Base-by-base conservation (phyloP, 495 filamentous ascomycete genomes). In the Neurospora cerealis region DNA sequence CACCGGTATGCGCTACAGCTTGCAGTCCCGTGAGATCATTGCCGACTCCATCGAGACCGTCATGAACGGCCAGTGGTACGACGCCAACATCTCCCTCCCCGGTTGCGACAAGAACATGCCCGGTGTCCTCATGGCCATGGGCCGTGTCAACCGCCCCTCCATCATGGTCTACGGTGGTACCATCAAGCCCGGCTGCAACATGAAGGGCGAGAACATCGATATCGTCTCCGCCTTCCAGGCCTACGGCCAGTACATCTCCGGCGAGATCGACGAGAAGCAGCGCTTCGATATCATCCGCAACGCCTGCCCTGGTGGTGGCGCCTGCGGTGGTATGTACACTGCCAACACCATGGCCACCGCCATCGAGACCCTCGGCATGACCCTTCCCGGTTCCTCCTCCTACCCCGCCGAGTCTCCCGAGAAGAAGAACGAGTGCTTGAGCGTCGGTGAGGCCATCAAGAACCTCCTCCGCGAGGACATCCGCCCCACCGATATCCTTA, bases 41-140 rank as follows among this genome's bases (percentile, higher is more conserved):
- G 96, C 96, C 75, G 96, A 99, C 83, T 95, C 92, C 41, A 96
- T 99, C 77, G 96, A 99, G 87, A 98, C 96, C 8, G 96, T 98
- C 48, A 99, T 99, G 96, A 89, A 93, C 69, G 96, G 93, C 15
- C 96, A 99, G 86, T 99, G 96, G 96, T 99, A 99, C 81, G 96
- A 99, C 83, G 96, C 93, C 79, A 98, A 98, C 81, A 93, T 99
- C 80, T 96, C 93, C 24, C 93, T 99, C 77, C 96, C 96, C n/a
- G 96, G 96, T 48, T 99, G 96, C 83, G 96, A 99, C 87, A 99
- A 99, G 91, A 99, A 99, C 83, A 98, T 99, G 96, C 96, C 96
- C 8, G 96, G 96, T 83, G 96, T 98, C 42, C 83, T 98, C 74
- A 99, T 99, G 86, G 96, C 96, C 54, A 98, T 98, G 96, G 96